Percentiles rank a stretch among this genome's conserved stretches.
Conservation (phyloP, 495 filamentous ascomycete species). For the Trichoderma parareesei region DNA sequence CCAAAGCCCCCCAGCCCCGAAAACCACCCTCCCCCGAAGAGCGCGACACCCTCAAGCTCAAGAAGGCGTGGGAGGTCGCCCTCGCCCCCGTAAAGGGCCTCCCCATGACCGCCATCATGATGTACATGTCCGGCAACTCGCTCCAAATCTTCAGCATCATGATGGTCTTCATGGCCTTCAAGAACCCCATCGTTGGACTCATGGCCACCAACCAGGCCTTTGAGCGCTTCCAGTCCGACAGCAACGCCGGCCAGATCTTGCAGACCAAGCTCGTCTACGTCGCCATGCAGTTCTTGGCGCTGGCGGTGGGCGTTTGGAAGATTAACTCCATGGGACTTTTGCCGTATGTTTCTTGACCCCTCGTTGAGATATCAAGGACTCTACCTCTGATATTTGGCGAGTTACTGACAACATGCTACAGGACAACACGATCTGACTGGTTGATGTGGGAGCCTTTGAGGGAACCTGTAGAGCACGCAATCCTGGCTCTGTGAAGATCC, state of each 20-base stretch:
- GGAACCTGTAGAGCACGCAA: conserved; percentile 63
- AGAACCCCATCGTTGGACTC: conserved; percentile 83
- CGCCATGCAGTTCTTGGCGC: conserved; percentile 69
- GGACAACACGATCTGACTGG: conserved; percentile 92
- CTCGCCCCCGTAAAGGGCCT: conserved; percentile 89
- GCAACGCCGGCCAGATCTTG: conserved; percentile 60
- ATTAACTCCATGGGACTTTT: conserved; percentile 93
- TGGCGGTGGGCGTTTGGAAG: conserved; percentile 91
- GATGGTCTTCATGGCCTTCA: conserved; percentile 99
- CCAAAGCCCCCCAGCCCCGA: conserved; percentile 26
- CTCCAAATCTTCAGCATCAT: conserved; percentile 99
- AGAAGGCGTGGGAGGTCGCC: conserved; percentile 98
- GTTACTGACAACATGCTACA: conserved; percentile 25
- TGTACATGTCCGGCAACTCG: conserved; percentile 99
- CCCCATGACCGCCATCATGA: conserved; percentile 98
- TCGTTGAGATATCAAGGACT: neutral
- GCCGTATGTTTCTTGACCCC: conserved; percentile 54
- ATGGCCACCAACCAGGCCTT: conserved; percentile 72
- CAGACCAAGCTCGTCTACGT: conserved; percentile 82
- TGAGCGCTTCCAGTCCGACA: conserved; percentile 77
- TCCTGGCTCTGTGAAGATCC: conserved; percentile 42
- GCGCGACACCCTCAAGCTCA: conserved; percentile 90
- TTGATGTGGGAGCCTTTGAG: conserved; percentile 85
- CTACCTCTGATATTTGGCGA: neutral
- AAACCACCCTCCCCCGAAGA: conserved; percentile 62